Evolutionary conservation across 2,329 filamentous ascomycete genomes (phyloP).

Genomic region (Fusarium hostae): DNA sequence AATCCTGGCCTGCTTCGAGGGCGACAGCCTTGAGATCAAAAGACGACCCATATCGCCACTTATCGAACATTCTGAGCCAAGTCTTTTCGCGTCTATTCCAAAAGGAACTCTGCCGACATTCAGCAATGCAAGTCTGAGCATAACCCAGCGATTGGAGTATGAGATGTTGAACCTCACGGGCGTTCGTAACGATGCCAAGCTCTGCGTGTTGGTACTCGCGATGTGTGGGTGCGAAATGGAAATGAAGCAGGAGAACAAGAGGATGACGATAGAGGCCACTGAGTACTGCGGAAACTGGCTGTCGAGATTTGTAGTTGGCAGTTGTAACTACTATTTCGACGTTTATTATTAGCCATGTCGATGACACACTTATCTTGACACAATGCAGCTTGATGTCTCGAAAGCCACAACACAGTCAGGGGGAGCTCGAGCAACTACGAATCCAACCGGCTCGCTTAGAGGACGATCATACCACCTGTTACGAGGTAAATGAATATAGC

Average conservation of each 20-base stretch:
- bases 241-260: neutral
- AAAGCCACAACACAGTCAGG: neutral
- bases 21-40: neutral
- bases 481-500: neutral
- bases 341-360: neutral
- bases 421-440: neutral
- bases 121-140: neutral
- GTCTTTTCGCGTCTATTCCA: rapidly evolving
- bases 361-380: too few relatives aligned
- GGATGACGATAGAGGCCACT: neutral
- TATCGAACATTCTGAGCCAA: rapidly evolving
- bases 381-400: neutral
- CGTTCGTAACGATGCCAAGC: neutral
- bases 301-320: neutral
- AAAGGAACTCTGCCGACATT: too few relatives aligned
- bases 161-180: neutral
- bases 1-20: neutral
- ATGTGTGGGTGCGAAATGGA: neutral
- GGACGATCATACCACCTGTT: neutral
- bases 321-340: neutral
- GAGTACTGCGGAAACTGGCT: neutral
- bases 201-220: neutral
- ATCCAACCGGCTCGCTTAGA: neutral
- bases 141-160: neutral
- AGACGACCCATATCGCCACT: neutral